Conservation (phyloP, 2,329 filamentous ascomycete species). For the Fusarium phyllophilum region DNA sequence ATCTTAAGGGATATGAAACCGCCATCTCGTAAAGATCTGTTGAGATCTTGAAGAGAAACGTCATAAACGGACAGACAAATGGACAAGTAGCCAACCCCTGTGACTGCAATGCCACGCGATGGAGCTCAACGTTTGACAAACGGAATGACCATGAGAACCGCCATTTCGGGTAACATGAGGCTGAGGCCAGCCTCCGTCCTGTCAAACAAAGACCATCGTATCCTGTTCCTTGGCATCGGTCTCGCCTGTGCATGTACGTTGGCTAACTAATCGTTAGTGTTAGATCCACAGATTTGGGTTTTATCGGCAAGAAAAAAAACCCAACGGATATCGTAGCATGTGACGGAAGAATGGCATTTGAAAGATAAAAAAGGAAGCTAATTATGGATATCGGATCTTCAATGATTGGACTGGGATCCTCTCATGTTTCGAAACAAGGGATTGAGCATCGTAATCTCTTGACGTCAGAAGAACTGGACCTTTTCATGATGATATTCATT, state of each 20-base stretch:
- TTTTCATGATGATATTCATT: conserved; percentile 28
- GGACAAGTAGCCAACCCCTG: conserved; percentile 13
- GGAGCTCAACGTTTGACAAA: conserved; percentile 21
- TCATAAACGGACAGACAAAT: conserved; percentile 16
- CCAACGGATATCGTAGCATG: conserved; percentile 23
- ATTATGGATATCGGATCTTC: conserved; percentile 22
- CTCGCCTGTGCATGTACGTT: conserved; percentile 19
- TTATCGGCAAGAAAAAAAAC: conserved; percentile 6
- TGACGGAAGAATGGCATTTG: conserved; percentile 28
- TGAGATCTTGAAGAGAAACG: conserved; percentile 12
- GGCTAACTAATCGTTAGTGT: not conserved
- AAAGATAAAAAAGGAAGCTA: not conserved
- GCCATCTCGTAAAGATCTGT: conserved; percentile 23
- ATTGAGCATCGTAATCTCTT: conserved; percentile 33
- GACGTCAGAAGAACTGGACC: conserved; percentile 27
- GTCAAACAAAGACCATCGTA: conserved; percentile 23
- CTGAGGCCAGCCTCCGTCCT: conserved; percentile 12
- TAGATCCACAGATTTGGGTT: conserved; percentile 43
- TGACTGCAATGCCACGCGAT: conserved; percentile 34
- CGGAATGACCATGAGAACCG: conserved; percentile 8
- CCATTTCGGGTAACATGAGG: conserved; percentile 12
- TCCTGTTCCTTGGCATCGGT: conserved; percentile 35
- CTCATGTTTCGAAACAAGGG: conserved; percentile 28
- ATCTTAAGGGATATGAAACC: conserved; percentile 30
- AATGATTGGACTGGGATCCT: conserved; percentile 15